These are phyloP conservation scores for Ophiostoma ips DNA, from an alignment of 2,329 filamentous ascomycete species.

Conservation along the genomic window DNA sequence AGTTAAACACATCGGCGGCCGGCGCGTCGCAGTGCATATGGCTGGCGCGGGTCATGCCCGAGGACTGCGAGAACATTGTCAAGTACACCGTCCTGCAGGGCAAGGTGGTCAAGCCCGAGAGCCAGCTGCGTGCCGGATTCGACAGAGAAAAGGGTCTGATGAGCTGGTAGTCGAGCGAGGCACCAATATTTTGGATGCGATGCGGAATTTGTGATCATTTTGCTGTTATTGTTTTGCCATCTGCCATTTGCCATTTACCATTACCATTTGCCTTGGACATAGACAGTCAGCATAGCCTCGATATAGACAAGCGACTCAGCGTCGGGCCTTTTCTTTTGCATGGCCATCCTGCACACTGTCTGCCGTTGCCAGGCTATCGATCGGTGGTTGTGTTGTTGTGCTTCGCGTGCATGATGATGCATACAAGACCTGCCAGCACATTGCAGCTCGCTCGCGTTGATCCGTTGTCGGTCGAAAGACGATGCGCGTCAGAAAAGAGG, in stretches of 20 bases:
- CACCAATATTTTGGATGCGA: no score
- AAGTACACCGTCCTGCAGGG: constrained; percentile 82
- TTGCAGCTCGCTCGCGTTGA: no score
- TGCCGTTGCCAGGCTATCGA: no score
- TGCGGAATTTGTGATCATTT: background rate
- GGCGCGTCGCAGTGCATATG: constrained; percentile 83
- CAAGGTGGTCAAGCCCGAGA: constrained; percentile 81
- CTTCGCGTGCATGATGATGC: background rate
- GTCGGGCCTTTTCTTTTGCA: no score
- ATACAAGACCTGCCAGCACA: background rate
- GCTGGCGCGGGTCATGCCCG: constrained; percentile 70
- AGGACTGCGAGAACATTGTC: constrained; percentile 88
- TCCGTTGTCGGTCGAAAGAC: background rate
- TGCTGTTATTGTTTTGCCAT: background rate
- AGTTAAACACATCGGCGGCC: constrained; percentile 16
- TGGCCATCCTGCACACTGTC: no score
- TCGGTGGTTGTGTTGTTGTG: background rate
- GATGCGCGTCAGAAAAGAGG: background rate
- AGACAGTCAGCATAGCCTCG: no score
- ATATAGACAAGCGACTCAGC: no score
- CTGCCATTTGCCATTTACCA: no score
- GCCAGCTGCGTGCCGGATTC: constrained; percentile 79
- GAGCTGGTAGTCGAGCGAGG: constrained; percentile 54
- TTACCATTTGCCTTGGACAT: no score
- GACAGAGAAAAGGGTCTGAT: constrained; percentile 66